phyloP scores from a whole-genome alignment of 352 stramenopile genomes.

The Blastocystis sp. region DNA sequence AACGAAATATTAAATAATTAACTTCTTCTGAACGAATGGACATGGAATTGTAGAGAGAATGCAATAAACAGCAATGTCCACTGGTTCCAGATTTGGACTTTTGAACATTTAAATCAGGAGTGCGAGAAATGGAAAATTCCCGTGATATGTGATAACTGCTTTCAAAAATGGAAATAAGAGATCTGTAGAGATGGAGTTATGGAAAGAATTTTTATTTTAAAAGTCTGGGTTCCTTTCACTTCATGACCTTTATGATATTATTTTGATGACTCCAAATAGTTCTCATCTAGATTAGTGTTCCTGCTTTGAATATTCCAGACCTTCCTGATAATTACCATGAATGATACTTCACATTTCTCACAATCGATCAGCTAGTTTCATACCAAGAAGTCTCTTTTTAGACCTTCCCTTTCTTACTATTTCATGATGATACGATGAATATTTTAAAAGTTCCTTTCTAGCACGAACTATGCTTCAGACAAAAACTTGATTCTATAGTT shows the following conservation, averaged over 20 bases:
- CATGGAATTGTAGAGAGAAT: neutral
- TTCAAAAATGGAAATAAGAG: no score
- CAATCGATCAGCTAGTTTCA: neutral
- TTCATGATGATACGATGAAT: neutral
- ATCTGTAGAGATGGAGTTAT: no score
- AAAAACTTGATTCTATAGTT: neutral
- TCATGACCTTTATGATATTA: no score
- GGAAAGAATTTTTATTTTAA: no score
- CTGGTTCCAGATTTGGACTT: neutral
- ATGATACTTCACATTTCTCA: neutral
- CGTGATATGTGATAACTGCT: neutral
- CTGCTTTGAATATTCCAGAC: no score
- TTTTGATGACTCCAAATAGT: no score
- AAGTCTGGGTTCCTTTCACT: no score
- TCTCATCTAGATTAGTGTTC: no score
- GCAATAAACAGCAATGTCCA: neutral
- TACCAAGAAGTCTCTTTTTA: neutral
- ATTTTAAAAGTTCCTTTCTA: slow-evolving; percentile 1
- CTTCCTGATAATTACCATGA: no score
- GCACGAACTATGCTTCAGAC: neutral
- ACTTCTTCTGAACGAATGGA: slow-evolving; percentile 60
- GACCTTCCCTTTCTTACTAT: neutral
- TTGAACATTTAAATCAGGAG: neutral
- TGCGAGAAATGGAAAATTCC: neutral
- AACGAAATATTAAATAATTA: slow-evolving; percentile 58